A percentile compares a stretch with the other conserved stretches of the same genome.
Conservation (phyloP, 1,139 yeast genomes). For the Candida pseudocylindracea region DNA sequence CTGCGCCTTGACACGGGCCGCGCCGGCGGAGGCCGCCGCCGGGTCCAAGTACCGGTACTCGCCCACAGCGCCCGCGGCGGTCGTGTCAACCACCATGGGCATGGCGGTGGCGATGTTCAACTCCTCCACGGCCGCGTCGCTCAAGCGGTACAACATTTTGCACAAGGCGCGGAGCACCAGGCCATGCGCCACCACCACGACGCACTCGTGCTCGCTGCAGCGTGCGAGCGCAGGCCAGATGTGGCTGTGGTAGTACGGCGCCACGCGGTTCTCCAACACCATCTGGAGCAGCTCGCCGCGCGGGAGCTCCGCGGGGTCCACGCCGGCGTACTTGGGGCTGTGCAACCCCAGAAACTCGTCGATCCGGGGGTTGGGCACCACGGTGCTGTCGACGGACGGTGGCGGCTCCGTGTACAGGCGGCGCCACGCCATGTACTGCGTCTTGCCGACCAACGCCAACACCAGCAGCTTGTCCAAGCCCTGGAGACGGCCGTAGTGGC, state of each 20-base stretch:
- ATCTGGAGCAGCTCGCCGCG: slow-evolving; percentile 46
- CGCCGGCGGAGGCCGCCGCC: slow-evolving; percentile 42
- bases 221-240: slow-evolving; percentile 12
- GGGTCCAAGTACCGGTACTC: slow-evolving; percentile 33
- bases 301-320: slow-evolving; percentile 17
- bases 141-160: slow-evolving; percentile 30
- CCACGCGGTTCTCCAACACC: slow-evolving; percentile 32
- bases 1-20: slow-evolving; percentile 8
- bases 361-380: slow-evolving; percentile 8
- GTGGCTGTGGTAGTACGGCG: slow-evolving; percentile 23
- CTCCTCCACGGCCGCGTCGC: slow-evolving; percentile 39
- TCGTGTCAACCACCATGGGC: slow-evolving; percentile 37
- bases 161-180: slow-evolving; percentile 49
- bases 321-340: no score
- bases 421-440: slow-evolving; percentile 41
- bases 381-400: slow-evolving; percentile 14
- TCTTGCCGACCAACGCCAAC: slow-evolving; percentile 27
- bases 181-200: slow-evolving; percentile 55
- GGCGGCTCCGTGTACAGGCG: slow-evolving; percentile 52
- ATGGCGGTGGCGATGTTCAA: slow-evolving; percentile 64
- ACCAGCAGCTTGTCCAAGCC: slow-evolving; percentile 41
- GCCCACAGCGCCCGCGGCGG: slow-evolving; percentile 16
- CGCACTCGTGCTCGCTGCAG: slow-evolving; percentile 14
- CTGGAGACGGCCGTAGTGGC: slow-evolving; percentile 62
- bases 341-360: slow-evolving; percentile 18